Evolutionary conservation across 2,329 filamentous ascomycete species (phyloP), one percentile per base, ranked within the genome.

Genomic region (Aureobasidium sp.): DNA sequence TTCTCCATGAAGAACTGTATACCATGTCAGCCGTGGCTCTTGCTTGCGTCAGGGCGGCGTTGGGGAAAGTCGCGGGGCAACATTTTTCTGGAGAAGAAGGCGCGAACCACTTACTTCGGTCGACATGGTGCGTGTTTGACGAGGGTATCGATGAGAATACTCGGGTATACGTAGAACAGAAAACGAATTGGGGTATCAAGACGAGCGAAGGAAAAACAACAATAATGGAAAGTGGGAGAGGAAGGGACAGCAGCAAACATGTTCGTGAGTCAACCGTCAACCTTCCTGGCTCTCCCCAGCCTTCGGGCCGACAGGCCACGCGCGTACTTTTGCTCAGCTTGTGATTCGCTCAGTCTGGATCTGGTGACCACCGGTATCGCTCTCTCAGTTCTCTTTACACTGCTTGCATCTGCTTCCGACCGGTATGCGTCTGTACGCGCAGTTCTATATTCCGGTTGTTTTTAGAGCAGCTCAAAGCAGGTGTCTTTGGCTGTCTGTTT

Each of bases 1-100:
- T 80, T 80, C 65, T 75, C 74, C 63, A 78, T 74, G 73, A 74
- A 78, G 75, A 79, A 79, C 77, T 80, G 65, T 25, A 49, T 35
- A 17, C 11, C 40, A 51, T n/a, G 60, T 66, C 57, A 64, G 62
- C 35, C 51, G 23, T 53, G 33, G 25, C 23, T 53, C 19, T 23
- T 13, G 31, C 21, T 38, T 21, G 17, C 17, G 40, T 40, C 21
- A 13, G 6, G 9, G 35, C 50, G 50, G 35, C 50, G 50, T 19
- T 29, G 35, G n/a, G 35, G 21, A 21, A 40, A 29, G 33, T 27
- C 50, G 50, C 50, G 50, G 50, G 50, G 50, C 50, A 42, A 53
- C 25, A 27, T 40, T 40, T 38, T 53, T 27, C 35, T 53, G 33
- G 33, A 21, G 35, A 27, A 40, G 19, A 27, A 40, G 19, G 47